Base-by-base conservation (phyloP, 192 early-diverging fungal genomes). In the Coemansia sp. region DNA sequence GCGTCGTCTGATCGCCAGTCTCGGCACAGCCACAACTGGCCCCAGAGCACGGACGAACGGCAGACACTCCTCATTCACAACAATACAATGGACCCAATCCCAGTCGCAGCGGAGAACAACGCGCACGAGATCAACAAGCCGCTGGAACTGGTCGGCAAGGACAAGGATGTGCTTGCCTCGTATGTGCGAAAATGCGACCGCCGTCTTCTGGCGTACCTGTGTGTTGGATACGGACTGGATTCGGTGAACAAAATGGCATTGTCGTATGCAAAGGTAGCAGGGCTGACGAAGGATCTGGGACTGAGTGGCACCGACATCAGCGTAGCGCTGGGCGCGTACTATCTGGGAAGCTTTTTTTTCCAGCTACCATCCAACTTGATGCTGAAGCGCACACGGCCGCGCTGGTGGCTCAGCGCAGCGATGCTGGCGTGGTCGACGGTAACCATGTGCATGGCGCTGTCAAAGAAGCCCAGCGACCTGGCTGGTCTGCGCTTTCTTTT, bases 211-310 rank as follows among this genome's bases (percentile, higher is more conserved):
- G 22, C 73, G 21, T 76, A 68, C 37, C 57, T 82, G 22, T 82
- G 79, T 51, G 39, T 70, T 12, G 79, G 79, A 16, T 82, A 82
- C 61, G 79, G 70, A 12, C 21, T 68, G 8, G 73, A 76, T 62
- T 73, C 73, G 19, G 52, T 82, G 21, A 82, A 76, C 74, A 82
- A 82, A 49, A 82, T 82, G 79, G 67, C 79, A 12, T 62, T 76
- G 21, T 57, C 74, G 6, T 73, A 76, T 42, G 80, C 76, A 65
- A 78, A 78, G 36, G 51, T 83, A 19, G 68, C 72, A 21, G 80
- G 80, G 11, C 63, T 78, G 26, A 67, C 66, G 36, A 12, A 47
- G 10, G 76, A 74, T 56, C 66, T 83, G 13, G 45, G 41, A 11
- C 62, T 83, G 13, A 51, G 65, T 21, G 80, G 69, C 16, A 61